A percentile compares a stretch with the other conserved stretches of the same genome.
phyloP scores from a whole-genome alignment of 2,329 filamentous ascomycete genomes.

The Byssochlamys sp. region DNA sequence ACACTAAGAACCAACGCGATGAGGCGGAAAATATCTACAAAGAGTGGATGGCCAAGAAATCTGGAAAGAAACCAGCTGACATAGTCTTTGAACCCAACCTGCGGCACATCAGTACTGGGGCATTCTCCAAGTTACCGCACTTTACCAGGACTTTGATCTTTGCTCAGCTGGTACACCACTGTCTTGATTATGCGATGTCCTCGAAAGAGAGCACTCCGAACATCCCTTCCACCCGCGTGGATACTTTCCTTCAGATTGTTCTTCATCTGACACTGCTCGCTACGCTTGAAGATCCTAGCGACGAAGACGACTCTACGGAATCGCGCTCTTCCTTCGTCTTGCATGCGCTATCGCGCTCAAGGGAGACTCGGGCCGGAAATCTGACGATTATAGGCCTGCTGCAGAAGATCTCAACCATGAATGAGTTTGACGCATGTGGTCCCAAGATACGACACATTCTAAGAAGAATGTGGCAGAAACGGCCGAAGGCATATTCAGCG shows the following conservation, averaged over 20 bases:
- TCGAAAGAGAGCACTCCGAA: slow-evolving; percentile 59
- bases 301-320: slow-evolving; percentile 44
- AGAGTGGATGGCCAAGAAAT: slow-evolving; percentile 76
- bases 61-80: slow-evolving; percentile 67
- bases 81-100: slow-evolving; percentile 87
- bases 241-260: slow-evolving; percentile 84
- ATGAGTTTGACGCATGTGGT: slow-evolving; percentile 71
- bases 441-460: slow-evolving; percentile 77
- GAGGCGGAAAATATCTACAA: slow-evolving; percentile 87
- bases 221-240: slow-evolving; percentile 71
- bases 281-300: slow-evolving; percentile 66
- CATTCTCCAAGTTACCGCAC: slow-evolving; percentile 64
- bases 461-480: slow-evolving; percentile 73
- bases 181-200: slow-evolving; percentile 68
- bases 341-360: slow-evolving; percentile 57
- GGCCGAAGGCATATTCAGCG: slow-evolving; percentile 60
- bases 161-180: slow-evolving; percentile 80
- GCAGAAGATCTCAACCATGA: slow-evolving; percentile 49
- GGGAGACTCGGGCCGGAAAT: slow-evolving; percentile 33
- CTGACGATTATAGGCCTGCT: slow-evolving; percentile 46
- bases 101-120: slow-evolving; percentile 62
- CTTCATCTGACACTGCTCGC: slow-evolving; percentile 80
- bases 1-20: slow-evolving; percentile 92
- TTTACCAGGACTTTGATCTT: slow-evolving; percentile 83
- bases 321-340: slow-evolving; percentile 58